Evolutionary conservation across 768 basidiomycete genomes (phyloP).

Genomic region (Mycena venus): DNA sequence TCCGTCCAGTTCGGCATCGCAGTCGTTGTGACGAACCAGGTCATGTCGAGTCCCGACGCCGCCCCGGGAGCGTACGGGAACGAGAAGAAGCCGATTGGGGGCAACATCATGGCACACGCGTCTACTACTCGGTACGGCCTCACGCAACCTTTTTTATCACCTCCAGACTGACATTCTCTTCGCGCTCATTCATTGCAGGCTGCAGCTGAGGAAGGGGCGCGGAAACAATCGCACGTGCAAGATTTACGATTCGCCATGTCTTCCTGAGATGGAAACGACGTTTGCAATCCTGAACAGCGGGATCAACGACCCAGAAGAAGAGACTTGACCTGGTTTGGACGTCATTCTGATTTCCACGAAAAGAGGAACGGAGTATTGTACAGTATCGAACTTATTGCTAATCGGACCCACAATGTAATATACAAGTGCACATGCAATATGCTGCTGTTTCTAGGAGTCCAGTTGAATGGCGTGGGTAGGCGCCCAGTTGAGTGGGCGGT

Average conservation of each 20-base stretch:
- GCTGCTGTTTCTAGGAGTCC: slow-evolving; percentile 45
- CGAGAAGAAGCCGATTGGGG: slow-evolving; percentile 98
- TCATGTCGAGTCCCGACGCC: slow-evolving; percentile 99
- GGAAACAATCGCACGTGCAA: slow-evolving; percentile 95
- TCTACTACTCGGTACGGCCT: slow-evolving; percentile 88
- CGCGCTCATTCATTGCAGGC: slow-evolving; percentile 53
- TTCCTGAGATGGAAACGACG: slow-evolving; percentile 95
- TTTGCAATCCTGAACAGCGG: slow-evolving; percentile 94
- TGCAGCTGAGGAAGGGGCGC: slow-evolving; percentile 93
- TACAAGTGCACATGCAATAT: slow-evolving; percentile 34
- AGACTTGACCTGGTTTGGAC: slow-evolving; percentile 70
- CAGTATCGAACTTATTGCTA: slow-evolving; percentile 14
- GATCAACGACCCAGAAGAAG: slow-evolving; percentile 95
- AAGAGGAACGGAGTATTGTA: slow-evolving; percentile 23
- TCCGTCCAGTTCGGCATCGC: slow-evolving; percentile 90
- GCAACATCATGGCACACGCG: slow-evolving; percentile 99
- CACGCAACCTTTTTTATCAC: slow-evolving; percentile 7
- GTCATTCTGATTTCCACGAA: neutral
- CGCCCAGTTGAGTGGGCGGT: slow-evolving; percentile 52
- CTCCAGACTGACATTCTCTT: neutral
- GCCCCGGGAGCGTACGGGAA: slow-evolving; percentile 91
- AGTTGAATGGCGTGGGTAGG: slow-evolving; percentile 63
- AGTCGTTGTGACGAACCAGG: slow-evolving; percentile 97
- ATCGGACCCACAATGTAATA: slow-evolving; percentile 40
- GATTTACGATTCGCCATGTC: slow-evolving; percentile 97